Percentiles rank a stretch among this genome's conserved stretches.
phyloP scores from a whole-genome alignment of 345 rosid species.

The Euphorbia lathyris region DNA sequence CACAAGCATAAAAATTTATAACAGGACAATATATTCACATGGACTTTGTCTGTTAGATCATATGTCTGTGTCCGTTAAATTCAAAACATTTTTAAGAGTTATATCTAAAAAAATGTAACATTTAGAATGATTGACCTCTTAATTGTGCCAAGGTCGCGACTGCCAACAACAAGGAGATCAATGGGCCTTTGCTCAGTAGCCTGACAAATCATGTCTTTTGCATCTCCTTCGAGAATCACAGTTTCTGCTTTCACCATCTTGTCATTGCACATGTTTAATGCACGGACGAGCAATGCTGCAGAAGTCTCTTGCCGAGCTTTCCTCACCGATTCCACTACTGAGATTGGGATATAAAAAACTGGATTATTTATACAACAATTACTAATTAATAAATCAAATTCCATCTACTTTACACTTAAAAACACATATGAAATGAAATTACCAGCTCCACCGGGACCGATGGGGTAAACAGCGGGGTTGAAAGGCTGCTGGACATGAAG shows the following conservation, averaged over 20 bases:
- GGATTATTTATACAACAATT: neutral
- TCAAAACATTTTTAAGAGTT: no score
- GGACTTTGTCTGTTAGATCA: no score
- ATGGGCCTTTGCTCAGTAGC: constrained; percentile 55
- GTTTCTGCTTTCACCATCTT: constrained; percentile 70
- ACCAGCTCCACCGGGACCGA: constrained; percentile 53
- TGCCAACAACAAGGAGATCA: constrained; percentile 70
- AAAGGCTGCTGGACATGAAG: constrained; percentile 60
- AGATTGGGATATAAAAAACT: constrained; percentile 34
- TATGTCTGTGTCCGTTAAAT: no score
- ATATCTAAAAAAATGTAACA: no score
- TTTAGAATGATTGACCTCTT: constrained; percentile 43
- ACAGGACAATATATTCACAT: no score
- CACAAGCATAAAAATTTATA: no score
- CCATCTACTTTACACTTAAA: no score
- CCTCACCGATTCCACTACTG: constrained; percentile 44
- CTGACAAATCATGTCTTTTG: constrained; percentile 77
- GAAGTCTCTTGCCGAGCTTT: constrained; percentile 57
- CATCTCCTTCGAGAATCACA: constrained; percentile 55
- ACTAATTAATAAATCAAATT: no score
- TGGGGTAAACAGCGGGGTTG: constrained; percentile 35
- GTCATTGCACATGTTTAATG: constrained; percentile 49
- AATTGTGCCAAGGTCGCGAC: constrained; percentile 75
- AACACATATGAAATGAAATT: neutral
- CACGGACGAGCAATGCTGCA: constrained; percentile 49